Percentiles rank a stretch among this genome's conserved stretches.
Conservation (phyloP, 768 basidiomycete species). For the Trametes coccinea region DNA sequence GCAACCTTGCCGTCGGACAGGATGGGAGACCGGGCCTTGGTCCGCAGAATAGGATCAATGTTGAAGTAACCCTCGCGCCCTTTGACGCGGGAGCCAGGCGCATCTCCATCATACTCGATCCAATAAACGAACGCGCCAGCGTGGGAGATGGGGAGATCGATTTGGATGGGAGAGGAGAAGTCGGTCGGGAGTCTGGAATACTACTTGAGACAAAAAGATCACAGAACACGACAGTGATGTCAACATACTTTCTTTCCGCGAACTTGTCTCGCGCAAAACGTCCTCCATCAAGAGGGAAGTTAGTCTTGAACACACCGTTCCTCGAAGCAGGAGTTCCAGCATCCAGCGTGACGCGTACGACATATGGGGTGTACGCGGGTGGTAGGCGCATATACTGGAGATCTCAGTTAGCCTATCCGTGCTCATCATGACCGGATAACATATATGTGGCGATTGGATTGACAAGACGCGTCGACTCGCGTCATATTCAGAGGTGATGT, state of each 20-base stretch:
- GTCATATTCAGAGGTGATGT: not conserved
- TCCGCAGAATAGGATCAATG: constrained; percentile 85
- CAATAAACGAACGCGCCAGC: constrained; percentile 96
- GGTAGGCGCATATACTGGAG: constrained; percentile 92
- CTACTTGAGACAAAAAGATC: not conserved
- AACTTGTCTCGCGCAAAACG: constrained; percentile 75
- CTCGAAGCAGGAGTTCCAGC: constrained; percentile 89
- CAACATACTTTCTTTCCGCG: constrained; percentile 70
- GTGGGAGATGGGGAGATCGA: constrained; percentile 95
- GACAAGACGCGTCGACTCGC: constrained; percentile 7
- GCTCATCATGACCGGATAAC: too few relatives aligned
- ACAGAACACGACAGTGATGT: not conserved
- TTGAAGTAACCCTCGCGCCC: constrained; percentile 95
- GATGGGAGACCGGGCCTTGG: constrained; percentile 73
- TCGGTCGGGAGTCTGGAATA: constrained; percentile 71
- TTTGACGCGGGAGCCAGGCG: constrained; percentile 60
- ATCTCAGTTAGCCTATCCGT: not conserved
- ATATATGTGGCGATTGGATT: too few relatives aligned
- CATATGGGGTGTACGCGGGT: constrained; percentile 84
- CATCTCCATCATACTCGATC: constrained; percentile 82
- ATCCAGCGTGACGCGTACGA: constrained; percentile 87
- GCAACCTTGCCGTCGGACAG: constrained; percentile 53
- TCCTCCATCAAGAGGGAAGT: constrained; percentile 95
- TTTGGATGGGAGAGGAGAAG: constrained; percentile 87
- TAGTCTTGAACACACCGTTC: constrained; percentile 92